Conservation (phyloP, 2,329 filamentous ascomycete genomes). For the Fusarium fujikuroi region DNA sequence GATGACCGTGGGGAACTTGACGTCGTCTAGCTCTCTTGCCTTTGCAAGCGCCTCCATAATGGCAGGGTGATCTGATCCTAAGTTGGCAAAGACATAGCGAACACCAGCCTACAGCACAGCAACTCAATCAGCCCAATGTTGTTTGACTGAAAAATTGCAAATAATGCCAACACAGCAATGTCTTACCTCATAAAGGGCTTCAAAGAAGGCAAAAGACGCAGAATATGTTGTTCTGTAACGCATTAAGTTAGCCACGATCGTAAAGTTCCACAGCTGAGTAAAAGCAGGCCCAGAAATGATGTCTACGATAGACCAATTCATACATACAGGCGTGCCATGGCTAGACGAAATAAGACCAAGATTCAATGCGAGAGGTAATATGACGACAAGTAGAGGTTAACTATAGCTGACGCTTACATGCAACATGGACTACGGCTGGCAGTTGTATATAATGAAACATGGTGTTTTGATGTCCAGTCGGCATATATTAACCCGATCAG, state of each 20-base stretch:
- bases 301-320: fast-evolving
- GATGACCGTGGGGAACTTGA: conserved; percentile 2
- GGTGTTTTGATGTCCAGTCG: neutral
- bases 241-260: neutral
- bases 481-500: neutral
- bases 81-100: conserved; percentile 68
- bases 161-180: neutral
- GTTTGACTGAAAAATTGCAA: too few relatives aligned
- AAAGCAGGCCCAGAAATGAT: neutral
- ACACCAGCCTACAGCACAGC: conserved; percentile 56
- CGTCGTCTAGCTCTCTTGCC: conserved; percentile 58
- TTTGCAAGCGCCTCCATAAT: conserved; percentile 84
- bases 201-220: neutral
- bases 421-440: neutral
- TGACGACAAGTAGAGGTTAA: neutral
- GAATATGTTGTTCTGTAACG: neutral
- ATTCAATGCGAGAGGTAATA: neutral
- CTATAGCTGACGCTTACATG: neutral
- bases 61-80: conserved; percentile 75
- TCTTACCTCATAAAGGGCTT: neutral
- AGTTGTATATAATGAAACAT: neutral
- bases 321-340: neutral
- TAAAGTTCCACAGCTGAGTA: fast-evolving
- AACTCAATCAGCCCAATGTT: neutral
- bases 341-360: too few relatives aligned